Conservation (phyloP, 139 green algal genomes). For the Coccomyxa sp. region DNA sequence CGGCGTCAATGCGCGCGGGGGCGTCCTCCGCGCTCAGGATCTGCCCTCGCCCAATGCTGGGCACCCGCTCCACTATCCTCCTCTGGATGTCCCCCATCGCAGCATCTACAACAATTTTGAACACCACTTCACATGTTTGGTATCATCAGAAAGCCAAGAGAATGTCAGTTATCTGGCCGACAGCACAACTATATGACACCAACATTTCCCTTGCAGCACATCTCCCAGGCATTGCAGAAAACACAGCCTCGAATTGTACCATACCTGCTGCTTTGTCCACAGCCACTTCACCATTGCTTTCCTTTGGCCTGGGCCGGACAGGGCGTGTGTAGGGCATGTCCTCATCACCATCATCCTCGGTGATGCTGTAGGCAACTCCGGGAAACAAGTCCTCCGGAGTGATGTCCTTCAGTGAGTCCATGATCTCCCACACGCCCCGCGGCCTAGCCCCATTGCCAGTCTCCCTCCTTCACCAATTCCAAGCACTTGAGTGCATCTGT, state of each 20-base stretch:
- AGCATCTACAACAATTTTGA: background rate
- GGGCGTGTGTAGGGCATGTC: constrained; percentile 18
- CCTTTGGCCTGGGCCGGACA: background rate
- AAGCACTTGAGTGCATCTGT: background rate
- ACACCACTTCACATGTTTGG: background rate
- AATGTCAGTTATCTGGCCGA: background rate
- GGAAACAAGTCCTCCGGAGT: constrained; percentile 22
- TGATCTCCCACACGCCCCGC: constrained; percentile 23
- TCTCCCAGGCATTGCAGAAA: no score
- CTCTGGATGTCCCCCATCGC: no score
- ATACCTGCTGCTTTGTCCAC: no score
- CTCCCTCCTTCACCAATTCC: background rate
- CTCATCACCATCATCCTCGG: constrained; percentile 23
- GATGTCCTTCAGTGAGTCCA: constrained; percentile 3
- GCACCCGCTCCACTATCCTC: background rate
- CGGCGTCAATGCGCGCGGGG: background rate
- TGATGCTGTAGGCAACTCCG: constrained; percentile 17
- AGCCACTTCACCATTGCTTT: background rate
- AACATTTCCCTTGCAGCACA: no score
- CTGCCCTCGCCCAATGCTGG: constrained; percentile 4
- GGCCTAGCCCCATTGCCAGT: background rate
- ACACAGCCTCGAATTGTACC: no score
- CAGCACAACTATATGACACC: no score
- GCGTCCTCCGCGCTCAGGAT: background rate
- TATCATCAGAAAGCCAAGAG: background rate